A percentile compares a stretch with the other conserved stretches of the same genome.
phyloP scores from a whole-genome alignment of 768 basidiomycete genomes.

The Leccinum subtestaceum region DNA sequence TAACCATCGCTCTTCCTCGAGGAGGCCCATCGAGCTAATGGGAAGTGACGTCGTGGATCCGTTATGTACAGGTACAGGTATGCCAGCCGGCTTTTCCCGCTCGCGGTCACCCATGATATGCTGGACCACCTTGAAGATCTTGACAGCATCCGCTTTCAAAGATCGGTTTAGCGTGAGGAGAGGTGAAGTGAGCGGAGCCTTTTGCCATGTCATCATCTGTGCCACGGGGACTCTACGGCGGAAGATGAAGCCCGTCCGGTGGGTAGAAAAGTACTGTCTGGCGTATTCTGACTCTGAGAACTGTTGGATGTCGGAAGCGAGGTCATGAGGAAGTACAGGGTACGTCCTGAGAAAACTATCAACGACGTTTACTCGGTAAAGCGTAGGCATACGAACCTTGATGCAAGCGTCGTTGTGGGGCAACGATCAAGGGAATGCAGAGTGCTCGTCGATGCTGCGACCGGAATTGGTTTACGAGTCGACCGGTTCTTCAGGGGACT shows the following conservation, averaged over 20 bases:
- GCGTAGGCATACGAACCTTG: conserved; percentile 50
- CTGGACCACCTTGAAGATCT: conserved; percentile 86
- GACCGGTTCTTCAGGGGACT: conserved; percentile 70
- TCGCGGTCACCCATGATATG: conserved; percentile 93
- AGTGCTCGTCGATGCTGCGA: conserved; percentile 40
- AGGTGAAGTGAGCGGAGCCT: conserved; percentile 68
- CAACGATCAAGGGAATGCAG: conserved; percentile 15
- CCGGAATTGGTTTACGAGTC: conserved; percentile 59
- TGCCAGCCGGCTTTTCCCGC: conserved; percentile 55
- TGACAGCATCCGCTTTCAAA: conserved; percentile 74
- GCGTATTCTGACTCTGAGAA: conserved; percentile 88
- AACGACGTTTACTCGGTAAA: not conserved
- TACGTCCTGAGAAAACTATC: conserved; percentile 50
- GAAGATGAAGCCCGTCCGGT: conserved; percentile 87
- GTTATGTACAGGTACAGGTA: conserved; percentile 45
- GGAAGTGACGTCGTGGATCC: conserved; percentile 42
- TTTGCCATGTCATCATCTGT: conserved; percentile 92
- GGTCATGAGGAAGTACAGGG: conserved; percentile 74
- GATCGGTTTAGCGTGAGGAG: conserved; percentile 66
- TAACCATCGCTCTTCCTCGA: conserved; percentile 89
- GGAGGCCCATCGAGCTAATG: conserved; percentile 43
- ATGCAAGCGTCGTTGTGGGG: conserved; percentile 49
- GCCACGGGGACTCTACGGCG: conserved; percentile 76
- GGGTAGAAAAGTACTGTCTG: conserved; percentile 83
- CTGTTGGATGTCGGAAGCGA: conserved; percentile 81